Base-by-base conservation (phyloP, 495 filamentous ascomycete genomes). In the Daldinia grandis region DNA sequence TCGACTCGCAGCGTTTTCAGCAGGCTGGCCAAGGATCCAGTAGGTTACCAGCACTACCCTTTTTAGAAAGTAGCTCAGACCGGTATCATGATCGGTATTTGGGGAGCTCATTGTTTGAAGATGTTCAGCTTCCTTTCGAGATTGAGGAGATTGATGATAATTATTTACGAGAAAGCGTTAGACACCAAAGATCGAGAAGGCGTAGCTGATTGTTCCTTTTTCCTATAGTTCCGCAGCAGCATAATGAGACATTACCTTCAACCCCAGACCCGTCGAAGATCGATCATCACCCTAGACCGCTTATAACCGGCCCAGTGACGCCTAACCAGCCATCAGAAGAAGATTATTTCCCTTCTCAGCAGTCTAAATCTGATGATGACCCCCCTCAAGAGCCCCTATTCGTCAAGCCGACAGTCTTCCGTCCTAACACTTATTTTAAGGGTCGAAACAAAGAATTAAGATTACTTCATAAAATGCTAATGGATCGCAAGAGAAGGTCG, bases 341-440 rank as follows among this genome's bases (percentile, higher is more conserved):
- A 35, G 74, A 75, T 21, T 53, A 69, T 27, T 77, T 76, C 21
- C 68, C 72, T 30, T 78, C 76, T 1, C 75, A 77, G 47, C 65
- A 73, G 51, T 74, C 75, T 27, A 73, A 72, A 59, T 71, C 68
- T 62, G 76, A 77, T 14, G 33, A 74, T 60, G 57, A 72, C 24
- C 67, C 62, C 56, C 40, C 62, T 19, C 58, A 68, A 50, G 78
- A 85, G 8, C 81, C 81, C 3, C 72, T 86, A 10, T 92, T 93
- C 66, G 86, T 94, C 42, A 90, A 88, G 47, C 92, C 92, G 1
- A 85, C 89, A 1, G 89, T 88, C 0, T 93, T 95, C 60, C 90
- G 92, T 62, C 91, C 90, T 3, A 95, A 95, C 73, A 87, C 87
- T 2, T 88, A 86, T 28, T 94, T 94, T 74, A 87, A 91, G 54